phyloP scores from a whole-genome alignment of 1,284 basidiomycete species.

The Porodaedalea pini region DNA sequence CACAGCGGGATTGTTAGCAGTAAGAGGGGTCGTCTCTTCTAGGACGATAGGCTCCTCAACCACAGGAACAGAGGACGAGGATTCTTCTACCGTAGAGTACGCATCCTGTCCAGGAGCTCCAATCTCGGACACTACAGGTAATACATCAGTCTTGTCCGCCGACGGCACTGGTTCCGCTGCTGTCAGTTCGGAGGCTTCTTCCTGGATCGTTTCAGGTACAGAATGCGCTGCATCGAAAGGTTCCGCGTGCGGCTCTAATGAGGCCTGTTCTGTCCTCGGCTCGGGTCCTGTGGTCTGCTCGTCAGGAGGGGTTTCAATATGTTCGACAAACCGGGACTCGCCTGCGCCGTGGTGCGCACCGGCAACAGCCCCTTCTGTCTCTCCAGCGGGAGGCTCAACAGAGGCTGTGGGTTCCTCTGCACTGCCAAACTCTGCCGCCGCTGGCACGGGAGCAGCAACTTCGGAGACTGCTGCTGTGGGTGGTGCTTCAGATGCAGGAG shows the following conservation, averaged over 20 bases:
- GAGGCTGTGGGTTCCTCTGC: not conserved
- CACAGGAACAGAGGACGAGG: not conserved
- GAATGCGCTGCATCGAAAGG: not conserved
- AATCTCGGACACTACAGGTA: no score
- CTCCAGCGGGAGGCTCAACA: not conserved
- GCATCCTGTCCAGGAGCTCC: not conserved
- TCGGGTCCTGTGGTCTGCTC: not conserved
- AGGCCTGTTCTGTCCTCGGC: not conserved
- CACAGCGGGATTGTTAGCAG: no score
- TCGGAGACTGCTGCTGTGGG: not conserved
- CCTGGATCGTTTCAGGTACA: not conserved
- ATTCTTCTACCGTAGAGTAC: not conserved
- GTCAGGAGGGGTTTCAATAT: constrained; percentile 12
- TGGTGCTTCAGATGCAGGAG: not conserved
- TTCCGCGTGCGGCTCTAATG: not conserved
- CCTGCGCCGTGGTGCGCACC: constrained; percentile 10
- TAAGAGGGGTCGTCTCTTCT: no score
- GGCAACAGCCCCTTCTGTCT: constrained; percentile 3
- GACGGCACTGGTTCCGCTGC: no score
- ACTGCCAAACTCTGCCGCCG: no score
- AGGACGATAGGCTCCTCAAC: not conserved
- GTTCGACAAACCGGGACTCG: constrained; percentile 18
- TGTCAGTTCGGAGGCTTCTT: no score
- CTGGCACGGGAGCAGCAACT: not conserved
- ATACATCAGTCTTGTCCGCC: no score